Evolutionary conservation across 2,329 filamentous ascomycete genomes (phyloP).

Genomic region (Xylariales sp.): DNA sequence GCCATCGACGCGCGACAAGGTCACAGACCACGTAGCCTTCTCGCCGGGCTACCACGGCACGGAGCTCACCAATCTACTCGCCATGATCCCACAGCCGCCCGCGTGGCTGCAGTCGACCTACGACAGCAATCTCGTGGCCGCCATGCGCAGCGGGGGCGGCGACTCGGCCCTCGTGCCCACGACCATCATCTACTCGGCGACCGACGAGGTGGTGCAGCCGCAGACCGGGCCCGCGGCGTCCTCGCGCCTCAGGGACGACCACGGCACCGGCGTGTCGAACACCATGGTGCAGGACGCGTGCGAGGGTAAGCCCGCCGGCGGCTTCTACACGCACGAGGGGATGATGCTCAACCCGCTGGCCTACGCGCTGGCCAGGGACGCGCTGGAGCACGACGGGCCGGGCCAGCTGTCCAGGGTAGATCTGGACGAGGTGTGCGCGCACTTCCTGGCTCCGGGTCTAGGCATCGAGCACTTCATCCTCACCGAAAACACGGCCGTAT

Average conservation of each 20-base stretch:
- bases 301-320: constrained; percentile 30
- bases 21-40: constrained; percentile 47
- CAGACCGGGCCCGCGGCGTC: constrained; percentile 41
- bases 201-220: constrained; percentile 48
- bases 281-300: constrained; percentile 41
- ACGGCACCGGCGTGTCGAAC: constrained; percentile 38
- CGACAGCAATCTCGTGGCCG: constrained; percentile 33
- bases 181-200: constrained; percentile 44
- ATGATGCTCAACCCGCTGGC: background rate
- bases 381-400: background rate
- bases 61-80: constrained; percentile 10
- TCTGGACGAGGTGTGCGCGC: background rate
- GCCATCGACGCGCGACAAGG: constrained; percentile 39
- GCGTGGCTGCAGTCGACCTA: constrained; percentile 43
- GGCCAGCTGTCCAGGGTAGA: background rate
- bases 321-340: constrained; percentile 2
- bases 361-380: background rate
- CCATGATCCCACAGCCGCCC: constrained; percentile 45
- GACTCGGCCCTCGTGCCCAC: constrained; percentile 50
- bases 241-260: constrained; percentile 33
- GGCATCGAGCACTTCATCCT: background rate
- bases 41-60: constrained; percentile 42
- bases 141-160: constrained; percentile 37
- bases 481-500: background rate
- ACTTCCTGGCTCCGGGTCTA: background rate